phyloP scores from a whole-genome alignment of 345 rosid genomes.

The Corymbia maculata region DNA sequence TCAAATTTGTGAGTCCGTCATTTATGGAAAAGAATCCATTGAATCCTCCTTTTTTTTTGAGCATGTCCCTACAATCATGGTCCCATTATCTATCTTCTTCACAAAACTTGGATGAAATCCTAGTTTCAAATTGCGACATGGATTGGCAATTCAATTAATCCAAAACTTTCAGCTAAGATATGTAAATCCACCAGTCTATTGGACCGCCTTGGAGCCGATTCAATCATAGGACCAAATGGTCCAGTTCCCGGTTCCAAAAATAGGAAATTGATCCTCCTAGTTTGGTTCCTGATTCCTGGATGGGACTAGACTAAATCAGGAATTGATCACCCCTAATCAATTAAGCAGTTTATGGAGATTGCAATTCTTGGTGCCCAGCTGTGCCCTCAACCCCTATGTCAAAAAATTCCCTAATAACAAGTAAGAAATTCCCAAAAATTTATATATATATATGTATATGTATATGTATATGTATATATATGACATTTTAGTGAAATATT shows the following conservation, averaged over 20 bases:
- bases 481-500: neutral
- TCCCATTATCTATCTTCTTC: neutral
- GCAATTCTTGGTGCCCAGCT: neutral
- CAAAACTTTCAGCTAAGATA: neutral
- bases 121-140: neutral
- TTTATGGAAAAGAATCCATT: neutral
- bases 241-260: too few relatives aligned
- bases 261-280: neutral
- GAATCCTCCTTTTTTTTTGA: too few relatives aligned
- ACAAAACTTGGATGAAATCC: neutral
- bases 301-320: too few relatives aligned
- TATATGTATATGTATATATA: neutral
- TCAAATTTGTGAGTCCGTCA: neutral
- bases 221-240: too few relatives aligned
- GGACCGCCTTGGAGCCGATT: neutral
- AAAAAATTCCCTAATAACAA: neutral
- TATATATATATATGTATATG: too few relatives aligned
- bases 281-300: too few relatives aligned
- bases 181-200: neutral
- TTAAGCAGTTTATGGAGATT: accelerated
- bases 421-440: too few relatives aligned
- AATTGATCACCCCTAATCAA: too few relatives aligned
- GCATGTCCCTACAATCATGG: neutral
- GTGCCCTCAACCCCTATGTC: neutral
- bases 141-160: neutral